Base-by-base conservation (phyloP, 768 basidiomycete genomes). In the Russula virescens region DNA sequence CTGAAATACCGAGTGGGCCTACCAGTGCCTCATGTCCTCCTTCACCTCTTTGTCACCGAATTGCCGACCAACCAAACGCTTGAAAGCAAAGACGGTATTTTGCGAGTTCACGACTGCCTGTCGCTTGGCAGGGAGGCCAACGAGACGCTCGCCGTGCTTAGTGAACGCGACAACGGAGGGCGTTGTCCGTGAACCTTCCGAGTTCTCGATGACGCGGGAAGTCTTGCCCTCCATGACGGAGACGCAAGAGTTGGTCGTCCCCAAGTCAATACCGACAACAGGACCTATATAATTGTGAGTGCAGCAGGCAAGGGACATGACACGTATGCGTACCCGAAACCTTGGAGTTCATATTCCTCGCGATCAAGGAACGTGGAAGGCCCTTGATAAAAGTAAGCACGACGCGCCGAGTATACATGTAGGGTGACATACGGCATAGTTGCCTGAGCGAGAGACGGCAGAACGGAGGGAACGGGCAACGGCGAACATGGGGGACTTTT, bases 161-260 rank as follows among this genome's bases (percentile, higher is more conserved):
- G 97, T 94, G 82, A 99, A 99, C 43, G 96, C 96, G 68, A 98
- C 93, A 60, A 98, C 94, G 43, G 97, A 99, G 2, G 97, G 97
- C 18, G 97, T 99, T 66, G 97, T 98, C 68, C 97, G 87, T 61
- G 90, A 91, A 80, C 97, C 96, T 79, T 98, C 96, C 6, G 95
- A 80, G 79, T 98, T 98, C 78, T 98, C 97, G 68, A 99, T 89
- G 66, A 98, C 96, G 68, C 91, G 89, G 54, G 95, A 84, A 40
- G 87, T 88, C 79, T 96, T 87, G 68, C 93, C 95, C 79, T 98
- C 95, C 92, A 96, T 97, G 65, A 97, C 83, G 53, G 89, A 86
- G 61, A 94, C 92, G 74, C 91, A 94, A 53, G 91, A 94, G 75
- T 92, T 91, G 34, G 91, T 93, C 43, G 91, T 93, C 45, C 94